Evolutionary conservation across 495 filamentous ascomycete species (phyloP).

Genomic region (Neurospora tetrasperma): DNA sequence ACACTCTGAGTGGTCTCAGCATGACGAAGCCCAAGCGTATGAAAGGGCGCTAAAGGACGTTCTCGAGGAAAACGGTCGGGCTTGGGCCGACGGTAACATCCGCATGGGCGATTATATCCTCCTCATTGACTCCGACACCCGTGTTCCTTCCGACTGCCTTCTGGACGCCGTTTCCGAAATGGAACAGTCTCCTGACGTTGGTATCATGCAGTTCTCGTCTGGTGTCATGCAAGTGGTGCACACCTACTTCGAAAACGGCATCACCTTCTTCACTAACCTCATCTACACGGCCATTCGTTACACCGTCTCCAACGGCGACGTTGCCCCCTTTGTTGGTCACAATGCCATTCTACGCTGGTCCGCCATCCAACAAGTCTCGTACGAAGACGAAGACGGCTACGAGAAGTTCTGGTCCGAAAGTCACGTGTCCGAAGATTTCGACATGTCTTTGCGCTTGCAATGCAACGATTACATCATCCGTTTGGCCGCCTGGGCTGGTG

Average conservation of each 20-base stretch:
- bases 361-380: slow-evolving; percentile 67
- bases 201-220: slow-evolving; percentile 71
- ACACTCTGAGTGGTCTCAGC: slow-evolving; percentile 52
- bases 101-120: slow-evolving; percentile 75
- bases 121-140: slow-evolving; percentile 67
- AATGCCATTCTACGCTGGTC: slow-evolving; percentile 74
- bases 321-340: slow-evolving; percentile 71
- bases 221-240: slow-evolving; percentile 75
- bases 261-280: slow-evolving; percentile 79
- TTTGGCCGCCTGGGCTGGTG: slow-evolving; percentile 59
- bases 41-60: slow-evolving; percentile 57
- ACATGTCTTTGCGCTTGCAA: slow-evolving; percentile 75
- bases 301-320: slow-evolving; percentile 71
- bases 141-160: slow-evolving; percentile 62
- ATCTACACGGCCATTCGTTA: slow-evolving; percentile 72
- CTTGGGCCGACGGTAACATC: slow-evolving; percentile 73
- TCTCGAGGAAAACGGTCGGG: slow-evolving; percentile 57
- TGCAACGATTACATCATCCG: slow-evolving; percentile 62
- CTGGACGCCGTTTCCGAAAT: slow-evolving; percentile 70
- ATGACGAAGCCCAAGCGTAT: slow-evolving; percentile 60
- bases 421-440: slow-evolving; percentile 77
- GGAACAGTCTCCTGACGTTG: slow-evolving; percentile 70
- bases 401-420: slow-evolving; percentile 79
- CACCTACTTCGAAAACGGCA: slow-evolving; percentile 64
- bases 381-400: slow-evolving; percentile 54